Percentiles rank a stretch among this genome's conserved stretches.
Evolutionary conservation across 768 basidiomycete species (phyloP).

Genomic region (Psilocybe tampanensis): DNA sequence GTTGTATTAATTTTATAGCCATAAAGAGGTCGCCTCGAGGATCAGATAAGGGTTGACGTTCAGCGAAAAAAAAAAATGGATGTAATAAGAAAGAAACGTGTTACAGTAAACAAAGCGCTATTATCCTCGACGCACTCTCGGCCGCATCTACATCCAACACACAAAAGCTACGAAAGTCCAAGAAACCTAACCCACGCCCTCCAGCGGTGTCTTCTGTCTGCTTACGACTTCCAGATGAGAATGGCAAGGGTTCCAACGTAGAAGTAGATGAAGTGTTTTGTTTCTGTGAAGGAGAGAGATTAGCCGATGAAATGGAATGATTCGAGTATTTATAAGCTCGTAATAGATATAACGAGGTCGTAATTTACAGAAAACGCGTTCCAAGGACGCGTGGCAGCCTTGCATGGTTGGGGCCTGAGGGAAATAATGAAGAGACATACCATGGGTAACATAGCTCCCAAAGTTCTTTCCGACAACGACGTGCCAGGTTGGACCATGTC

Average conservation of each 20-base stretch:
- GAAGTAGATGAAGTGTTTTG: slow-evolving; percentile 99
- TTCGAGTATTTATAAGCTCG: slow-evolving; percentile 15
- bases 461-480: slow-evolving; percentile 99
- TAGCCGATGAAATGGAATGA: not conserved
- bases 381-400: slow-evolving; percentile 18
- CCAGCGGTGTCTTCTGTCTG: not conserved
- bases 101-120: slow-evolving; percentile 23
- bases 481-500: slow-evolving; percentile 96
- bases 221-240: slow-evolving; percentile 92
- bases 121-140: slow-evolving; percentile 8
- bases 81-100: slow-evolving; percentile 21
- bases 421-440: slow-evolving; percentile 45
- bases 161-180: slow-evolving; percentile 1
- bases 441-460: slow-evolving; percentile 97
- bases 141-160: slow-evolving; percentile 9
- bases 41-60: slow-evolving; percentile 8
- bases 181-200: not conserved
- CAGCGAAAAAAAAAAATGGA: slow-evolving; percentile 12
- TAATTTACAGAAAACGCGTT: slow-evolving; percentile 24
- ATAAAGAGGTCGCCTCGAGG: slow-evolving; percentile 6
- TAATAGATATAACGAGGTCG: slow-evolving; percentile 11
- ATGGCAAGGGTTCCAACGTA: slow-evolving; percentile 92
- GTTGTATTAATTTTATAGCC: slow-evolving; percentile 9
- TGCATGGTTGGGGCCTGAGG: not conserved
- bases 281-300: slow-evolving; percentile 60